Evolutionary conservation across 768 basidiomycete species (phyloP), one percentile per base, ranked within the genome.

Genomic region (Boletellus ananas): DNA sequence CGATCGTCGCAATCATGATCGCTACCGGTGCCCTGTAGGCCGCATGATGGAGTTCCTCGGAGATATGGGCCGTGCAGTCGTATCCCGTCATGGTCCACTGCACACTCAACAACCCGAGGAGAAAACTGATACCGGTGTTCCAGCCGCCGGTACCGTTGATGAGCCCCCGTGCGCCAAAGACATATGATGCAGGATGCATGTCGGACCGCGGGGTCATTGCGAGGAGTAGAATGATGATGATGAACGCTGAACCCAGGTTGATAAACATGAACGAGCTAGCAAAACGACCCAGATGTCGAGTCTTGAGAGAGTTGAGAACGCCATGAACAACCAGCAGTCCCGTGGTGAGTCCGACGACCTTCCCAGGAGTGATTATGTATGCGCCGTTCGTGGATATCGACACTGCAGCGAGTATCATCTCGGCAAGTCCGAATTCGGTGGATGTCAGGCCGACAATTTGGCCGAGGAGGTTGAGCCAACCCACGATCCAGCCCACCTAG

Each of bases 171-270:
- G 73, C 64, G 7, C 79, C 79, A 44, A 85, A 85, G 41, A 83
- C 75, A 62, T 81, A 83, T 0, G 63, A 64, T 6, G 79, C 73
- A 11, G 74, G n/a, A 51, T 84, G 80, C 81, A 83, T 82, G 34
- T 82, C 73, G 6, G 67, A 66, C 8, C 74, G 67, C 0, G 68
- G 69, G 3, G 78, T 79, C n/a, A 64, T 65, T 23, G 70, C 72
- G 13, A 74, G 61, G 18, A 78, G 70, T 12, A 72, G 61, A 48
- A 76, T 72, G 56, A 74, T 70, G 55, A 77, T 71, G 6, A 75
- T 58, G 39, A 74, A 58, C 10, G 74, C 69, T 25, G 68, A 62
- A 8, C 73, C 70, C 34, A 79, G 54, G 57, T 79, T 79, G 66
- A 77, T 56, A 55, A 78, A 78, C 27, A 79, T 67, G 45, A 72